These are phyloP conservation scores for Erigeron canadensis DNA, from an alignment of 129 eudicot species.

Conservation along the genomic window DNA sequence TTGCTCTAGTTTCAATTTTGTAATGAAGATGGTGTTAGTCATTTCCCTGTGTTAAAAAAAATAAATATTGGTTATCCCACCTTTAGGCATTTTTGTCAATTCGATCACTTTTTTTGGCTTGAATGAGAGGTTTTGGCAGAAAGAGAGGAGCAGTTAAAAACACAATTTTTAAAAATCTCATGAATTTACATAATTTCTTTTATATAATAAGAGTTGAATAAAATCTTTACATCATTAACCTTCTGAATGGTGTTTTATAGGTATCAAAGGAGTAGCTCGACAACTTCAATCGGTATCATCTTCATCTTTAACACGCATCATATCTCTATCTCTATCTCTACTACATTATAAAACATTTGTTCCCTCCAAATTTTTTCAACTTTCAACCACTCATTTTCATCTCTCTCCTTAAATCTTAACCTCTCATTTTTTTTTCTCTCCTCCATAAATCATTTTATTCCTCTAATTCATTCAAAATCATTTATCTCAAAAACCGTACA, in stretches of 20 bases:
- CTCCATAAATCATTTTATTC: too few species aligned
- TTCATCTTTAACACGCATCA: conserved; percentile 13
- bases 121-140: background rate
- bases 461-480: too few species aligned
- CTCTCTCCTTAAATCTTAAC: too few species aligned
- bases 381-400: too few species aligned
- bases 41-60: background rate
- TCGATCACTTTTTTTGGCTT: conserved; percentile 7
- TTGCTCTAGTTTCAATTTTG: background rate
- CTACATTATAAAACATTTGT: too few species aligned
- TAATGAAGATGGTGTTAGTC: background rate
- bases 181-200: background rate
- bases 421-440: too few species aligned
- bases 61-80: conserved; percentile 6
- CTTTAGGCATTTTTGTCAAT: background rate
- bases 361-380: too few species aligned
- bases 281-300: conserved; percentile 73
- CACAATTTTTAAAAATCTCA: conserved; percentile 13
- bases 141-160: background rate
- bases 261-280: conserved; percentile 79
- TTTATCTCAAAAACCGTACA: too few species aligned
- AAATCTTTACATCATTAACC: conserved; percentile 8
- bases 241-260: conserved; percentile 35
- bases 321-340: too few species aligned
- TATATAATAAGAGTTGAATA: background rate